Base-by-base conservation (phyloP, 495 filamentous ascomycete genomes). In the Neurospora tetrasperma region DNA sequence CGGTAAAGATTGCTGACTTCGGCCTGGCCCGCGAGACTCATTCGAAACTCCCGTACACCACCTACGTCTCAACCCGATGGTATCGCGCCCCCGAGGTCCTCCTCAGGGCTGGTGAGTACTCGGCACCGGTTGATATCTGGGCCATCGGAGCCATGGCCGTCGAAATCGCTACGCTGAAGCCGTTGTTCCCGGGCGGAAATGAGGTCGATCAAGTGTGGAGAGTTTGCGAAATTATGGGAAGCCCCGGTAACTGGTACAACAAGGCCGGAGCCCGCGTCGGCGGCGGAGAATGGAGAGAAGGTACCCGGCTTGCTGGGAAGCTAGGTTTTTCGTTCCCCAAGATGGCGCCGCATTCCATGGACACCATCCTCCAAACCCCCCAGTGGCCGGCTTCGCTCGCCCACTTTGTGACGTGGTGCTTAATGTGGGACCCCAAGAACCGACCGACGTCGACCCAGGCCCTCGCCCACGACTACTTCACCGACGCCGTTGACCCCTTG, bases 121-220 rank as follows among this genome's bases (percentile, higher is more conserved):
- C 95, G 0, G 93, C 96, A 0, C 96, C 96, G 0, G 96, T 99
- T 6, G 96, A 99, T 80, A 98, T 99, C 79, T 99, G 96, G 96
- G 96, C 91, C 12, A 87, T 99, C 59, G 96, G 96, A 79, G 96
- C 96, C n/a, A 99, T 99, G 96, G 96, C 96, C 8, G 96, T 99
- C 3, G 96, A 99, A 80, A 92, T 99, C 76, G 96, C 96, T 12
- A 99, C 96, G 2, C 80, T 99, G 71, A 99, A 98, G 84, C 96
- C 96, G 7, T 83, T 99, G 11, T 99, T 99, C 83, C 96, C 96
- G 4, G 96, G 96, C 76, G 93, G 93, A 72, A 99, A 99, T 78
- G 96, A 99, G 81, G 96, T 99, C 5, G 96, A 98, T 77, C 96
- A 99, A 82, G 95, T 99, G 11, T 99, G 96, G 96, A 90, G 96